Evolutionary conservation across 805 yeast species (phyloP), one percentile per base, ranked within the genome.

Genomic region (Metschnikowia continentalis): DNA sequence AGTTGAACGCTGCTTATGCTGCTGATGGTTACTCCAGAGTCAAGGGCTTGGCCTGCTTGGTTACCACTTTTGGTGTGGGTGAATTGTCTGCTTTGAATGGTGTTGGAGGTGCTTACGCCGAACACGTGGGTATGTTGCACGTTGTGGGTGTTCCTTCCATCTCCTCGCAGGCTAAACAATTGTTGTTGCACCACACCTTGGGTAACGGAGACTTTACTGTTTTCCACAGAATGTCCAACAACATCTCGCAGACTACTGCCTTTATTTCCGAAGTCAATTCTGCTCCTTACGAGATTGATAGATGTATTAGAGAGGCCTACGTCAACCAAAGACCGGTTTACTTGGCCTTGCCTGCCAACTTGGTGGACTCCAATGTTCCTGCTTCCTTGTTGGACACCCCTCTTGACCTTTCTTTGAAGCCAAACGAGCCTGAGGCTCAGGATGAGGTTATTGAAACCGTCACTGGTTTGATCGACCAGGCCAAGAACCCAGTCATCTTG

Each of bases 11-110:
- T 42, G 88, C 94, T 39, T 86, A 86, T 61, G 87, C 95, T 48
- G 90, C 94, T 42, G 96, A 88, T 69, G 96, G 96, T 57, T 88
- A 88, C 74, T 83, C 92, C 48, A 76, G 96, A 68, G 76, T 88
- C 61, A 88, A 86, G 71, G 86, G 91, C 53, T 71, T 88, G 65
- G 80, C 86, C 54, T 84, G 87, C 60, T 59, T 88, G 46, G 77
- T 88, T 63, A 88, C 96, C 67, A 88, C 96, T 46, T 88, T 88
- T 67, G 96, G 96, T 71, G 96, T 88, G 50, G 96, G 96, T 68
- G 96, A 88, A 70, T 77, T 88, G 64, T 79, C 87, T 30, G 92
- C 95, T 11, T 75, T 88, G 61, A 88, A 88, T 69, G 96, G 94
- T 61, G 79, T 89, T 65, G 96, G 91, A 42, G 96, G 96, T 61